Conservation (phyloP, 169 alveolate genomes). For the Nephromyces sp. region DNA sequence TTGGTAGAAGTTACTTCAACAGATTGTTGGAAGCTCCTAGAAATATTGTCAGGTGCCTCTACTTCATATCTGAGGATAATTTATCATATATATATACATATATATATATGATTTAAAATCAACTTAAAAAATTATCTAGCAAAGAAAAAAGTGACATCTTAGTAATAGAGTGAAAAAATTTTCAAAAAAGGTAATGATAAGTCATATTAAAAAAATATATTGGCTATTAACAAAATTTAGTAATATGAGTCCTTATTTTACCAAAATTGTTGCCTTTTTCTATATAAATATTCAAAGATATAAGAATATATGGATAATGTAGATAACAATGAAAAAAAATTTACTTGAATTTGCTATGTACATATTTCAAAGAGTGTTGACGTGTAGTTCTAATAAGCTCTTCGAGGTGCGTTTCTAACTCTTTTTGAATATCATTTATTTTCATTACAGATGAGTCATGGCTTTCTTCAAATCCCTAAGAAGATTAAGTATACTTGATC, state of each 20-base stretch:
- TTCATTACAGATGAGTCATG: not conserved
- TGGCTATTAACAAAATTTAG: too few relatives aligned
- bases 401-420: not conserved
- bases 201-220: too few relatives aligned
- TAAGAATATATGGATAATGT: too few relatives aligned
- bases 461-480: conserved; percentile 5
- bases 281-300: too few relatives aligned
- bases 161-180: too few relatives aligned
- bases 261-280: too few relatives aligned
- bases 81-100: not conserved
- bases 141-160: too few relatives aligned
- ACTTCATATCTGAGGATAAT: conserved; percentile 16
- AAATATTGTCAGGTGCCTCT: conserved; percentile 14
- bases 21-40: not conserved
- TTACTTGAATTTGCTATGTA: conserved; percentile 13
- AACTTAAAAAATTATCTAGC: too few relatives aligned
- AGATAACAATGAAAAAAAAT: not conserved
- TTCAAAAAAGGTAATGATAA: too few relatives aligned
- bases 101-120: not conserved
- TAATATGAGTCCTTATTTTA: too few relatives aligned
- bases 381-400: not conserved
- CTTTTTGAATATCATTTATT: not conserved
- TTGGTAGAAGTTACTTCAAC: conserved; percentile 27
- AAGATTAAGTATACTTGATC: not conserved
- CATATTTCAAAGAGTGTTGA: not conserved